These are phyloP conservation scores for Paracamarosporium sp. DNA, from an alignment of 2,329 filamentous ascomycete species.

Conservation along the genomic window DNA sequence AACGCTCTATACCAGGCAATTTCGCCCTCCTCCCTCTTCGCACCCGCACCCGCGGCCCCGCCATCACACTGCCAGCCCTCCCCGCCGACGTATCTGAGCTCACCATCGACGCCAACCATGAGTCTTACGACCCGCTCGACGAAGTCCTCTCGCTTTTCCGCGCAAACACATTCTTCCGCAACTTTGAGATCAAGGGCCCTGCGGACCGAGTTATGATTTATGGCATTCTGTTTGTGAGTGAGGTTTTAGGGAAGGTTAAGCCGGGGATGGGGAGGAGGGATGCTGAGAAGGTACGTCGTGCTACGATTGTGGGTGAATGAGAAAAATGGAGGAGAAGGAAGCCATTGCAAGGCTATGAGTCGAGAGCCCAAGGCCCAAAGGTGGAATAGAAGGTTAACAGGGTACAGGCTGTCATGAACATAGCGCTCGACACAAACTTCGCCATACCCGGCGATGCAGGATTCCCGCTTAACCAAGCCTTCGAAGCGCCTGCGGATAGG, in stretches of 20 bases:
- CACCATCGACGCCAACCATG: conserved; percentile 77
- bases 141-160: conserved; percentile 93
- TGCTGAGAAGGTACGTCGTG: conserved; percentile 64
- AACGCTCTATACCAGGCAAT: conserved; percentile 67
- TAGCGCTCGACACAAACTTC: conserved; percentile 92
- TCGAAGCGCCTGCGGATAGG: conserved; percentile 84
- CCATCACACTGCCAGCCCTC: conserved; percentile 76
- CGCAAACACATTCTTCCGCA: conserved; percentile 98
- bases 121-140: conserved; percentile 95
- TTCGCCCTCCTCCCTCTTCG: conserved; percentile 93
- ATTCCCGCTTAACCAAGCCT: conserved; percentile 96
- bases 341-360: too few relatives aligned
- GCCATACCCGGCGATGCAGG: conserved; percentile 90
- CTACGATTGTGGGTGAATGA: conserved; percentile 47
- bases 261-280: conserved; percentile 71
- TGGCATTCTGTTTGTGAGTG: conserved; percentile 92
- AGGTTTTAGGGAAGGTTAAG: conserved; percentile 88
- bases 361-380: background rate
- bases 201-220: conserved; percentile 95
- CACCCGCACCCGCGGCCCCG: conserved; percentile 93
- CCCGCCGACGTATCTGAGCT: conserved; percentile 61
- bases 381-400: background rate
- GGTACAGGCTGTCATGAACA: conserved; percentile 82
- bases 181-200: conserved; percentile 98
- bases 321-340: background rate